Base-by-base conservation (phyloP, 176 grass and related monocot genomes). In the Dactylis glomerata region DNA sequence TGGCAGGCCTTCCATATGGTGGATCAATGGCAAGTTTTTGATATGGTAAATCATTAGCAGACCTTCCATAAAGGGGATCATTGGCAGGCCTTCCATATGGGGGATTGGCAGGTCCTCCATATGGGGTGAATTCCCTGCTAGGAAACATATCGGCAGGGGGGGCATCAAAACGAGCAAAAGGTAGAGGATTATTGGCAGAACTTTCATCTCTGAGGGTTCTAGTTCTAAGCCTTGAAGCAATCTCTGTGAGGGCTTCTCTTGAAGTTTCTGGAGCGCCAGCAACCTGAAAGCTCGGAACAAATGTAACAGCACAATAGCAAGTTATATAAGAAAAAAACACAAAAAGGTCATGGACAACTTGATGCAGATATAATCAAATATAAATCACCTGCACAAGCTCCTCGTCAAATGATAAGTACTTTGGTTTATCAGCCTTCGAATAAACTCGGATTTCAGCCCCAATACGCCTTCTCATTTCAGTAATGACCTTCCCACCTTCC, bases 301-400 rank as follows among this genome's bases (percentile, higher is more conserved):
- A 83, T 58, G 57, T 80, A 90, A 68, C 82, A 83, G 77, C 74
- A 82, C 31, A 79, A 84, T 44, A 79, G 40, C 72, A 83, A 59
- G 84, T 90, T 75, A 58, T 58, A 58, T 26, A 83, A 90, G 51
- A 82, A 56, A 57, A 71, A 79, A 47, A 31, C 41, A 28, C 8
- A 19, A 73, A 49, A 59, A 26, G 7, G 77, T 73, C 61, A 55
- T 37, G 57, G 17, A 82, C 37, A 86, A 79, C 31, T 55, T 82
- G 7, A 78, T 69, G 20, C 16, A 86, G 52, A 22, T 77, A 81
- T 54, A 8, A 56, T 76, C 12, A 51, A 84, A 88, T 85, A 86
- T 82, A 72, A 66, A 76, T 89, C 86, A 99, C 93, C 93, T 99
- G 91, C 71, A 96, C 96, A 81, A 99, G 93, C 75, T 99, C 96